phyloP scores from a whole-genome alignment of 1,284 basidiomycete species.

The Rhodotorula sp. region DNA sequence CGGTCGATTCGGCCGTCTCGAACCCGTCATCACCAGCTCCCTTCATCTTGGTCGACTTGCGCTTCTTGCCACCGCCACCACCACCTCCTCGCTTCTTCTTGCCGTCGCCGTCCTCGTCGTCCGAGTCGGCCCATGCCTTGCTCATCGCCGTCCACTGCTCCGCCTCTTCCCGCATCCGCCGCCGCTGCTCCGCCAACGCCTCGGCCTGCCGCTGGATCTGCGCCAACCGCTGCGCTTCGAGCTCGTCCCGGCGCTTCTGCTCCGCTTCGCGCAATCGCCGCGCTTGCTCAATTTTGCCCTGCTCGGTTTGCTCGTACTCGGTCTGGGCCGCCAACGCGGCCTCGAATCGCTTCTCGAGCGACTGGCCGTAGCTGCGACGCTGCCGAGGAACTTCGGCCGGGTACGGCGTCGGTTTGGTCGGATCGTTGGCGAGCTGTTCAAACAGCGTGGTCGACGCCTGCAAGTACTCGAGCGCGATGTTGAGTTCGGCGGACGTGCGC shows the following conservation, averaged over 20 bases:
- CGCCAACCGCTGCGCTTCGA: slow-evolving; percentile 66
- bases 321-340: slow-evolving; percentile 66
- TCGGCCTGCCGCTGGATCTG: slow-evolving; percentile 62
- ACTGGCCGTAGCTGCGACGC: slow-evolving; percentile 79
- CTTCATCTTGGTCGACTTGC: slow-evolving; percentile 57
- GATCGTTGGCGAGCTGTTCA: slow-evolving; percentile 71
- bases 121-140: slow-evolving; percentile 67
- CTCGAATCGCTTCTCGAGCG: slow-evolving; percentile 74
- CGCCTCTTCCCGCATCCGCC: slow-evolving; percentile 66
- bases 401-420: slow-evolving; percentile 70
- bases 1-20: slow-evolving; percentile 4
- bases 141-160: slow-evolving; percentile 59
- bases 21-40: slow-evolving; percentile 61
- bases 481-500: slow-evolving; percentile 73
- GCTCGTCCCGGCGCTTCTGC: slow-evolving; percentile 47
- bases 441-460: slow-evolving; percentile 86
- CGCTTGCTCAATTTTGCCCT: slow-evolving; percentile 54
- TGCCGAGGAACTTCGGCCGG: slow-evolving; percentile 81
- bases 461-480: slow-evolving; percentile 74
- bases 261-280: slow-evolving; percentile 57
- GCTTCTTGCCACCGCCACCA: slow-evolving; percentile 33
- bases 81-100: slow-evolving; percentile 48
- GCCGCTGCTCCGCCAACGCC: slow-evolving; percentile 69
- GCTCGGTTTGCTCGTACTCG: slow-evolving; percentile 68
- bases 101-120: slow-evolving; percentile 60